Percentiles rank a stretch among this genome's conserved stretches.
phyloP scores from a whole-genome alignment of 1,139 yeast species.

The Sugiyamaella xylanicola region DNA sequence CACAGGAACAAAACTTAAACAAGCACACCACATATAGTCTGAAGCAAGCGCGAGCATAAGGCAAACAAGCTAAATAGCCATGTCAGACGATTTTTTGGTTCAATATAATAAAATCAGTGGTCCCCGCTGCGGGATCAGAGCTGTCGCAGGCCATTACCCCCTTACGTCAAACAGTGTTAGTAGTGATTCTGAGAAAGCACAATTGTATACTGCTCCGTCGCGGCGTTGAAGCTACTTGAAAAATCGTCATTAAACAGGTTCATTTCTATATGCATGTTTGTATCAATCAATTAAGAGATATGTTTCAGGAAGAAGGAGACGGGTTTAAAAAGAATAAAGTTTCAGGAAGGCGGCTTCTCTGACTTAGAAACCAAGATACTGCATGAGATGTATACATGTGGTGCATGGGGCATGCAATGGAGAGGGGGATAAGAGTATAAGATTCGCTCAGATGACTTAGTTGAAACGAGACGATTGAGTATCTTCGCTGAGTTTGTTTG shows the following conservation, averaged over 20 bases:
- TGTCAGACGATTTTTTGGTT: not conserved
- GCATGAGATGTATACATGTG: not conserved
- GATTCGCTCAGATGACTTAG: not conserved
- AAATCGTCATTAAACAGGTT: not conserved
- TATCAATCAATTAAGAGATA: conserved; percentile 11
- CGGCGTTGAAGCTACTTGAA: not conserved
- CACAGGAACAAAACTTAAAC: not conserved
- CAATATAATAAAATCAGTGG: not conserved
- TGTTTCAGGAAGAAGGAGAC: conserved; percentile 3
- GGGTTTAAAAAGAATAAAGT: not conserved
- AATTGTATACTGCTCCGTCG: not conserved
- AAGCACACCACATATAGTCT: not conserved
- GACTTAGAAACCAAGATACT: not conserved
- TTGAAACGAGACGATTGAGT: not conserved
- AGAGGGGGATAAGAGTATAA: conserved; percentile 1
- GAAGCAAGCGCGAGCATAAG: not conserved
- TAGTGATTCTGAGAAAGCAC: not conserved
- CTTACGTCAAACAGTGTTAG: not conserved
- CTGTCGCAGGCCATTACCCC: not conserved
- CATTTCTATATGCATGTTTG: conserved; percentile 13
- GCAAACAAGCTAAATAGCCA: not conserved
- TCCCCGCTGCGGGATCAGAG: not conserved
- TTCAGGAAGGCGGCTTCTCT: conserved; percentile 2
- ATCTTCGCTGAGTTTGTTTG: too few species aligned
- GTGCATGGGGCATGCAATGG: not conserved